A percentile compares a stretch with the other conserved stretches of the same genome.
phyloP scores from a whole-genome alignment of 2,329 filamentous ascomycete species.

The Penicillium sp. region DNA sequence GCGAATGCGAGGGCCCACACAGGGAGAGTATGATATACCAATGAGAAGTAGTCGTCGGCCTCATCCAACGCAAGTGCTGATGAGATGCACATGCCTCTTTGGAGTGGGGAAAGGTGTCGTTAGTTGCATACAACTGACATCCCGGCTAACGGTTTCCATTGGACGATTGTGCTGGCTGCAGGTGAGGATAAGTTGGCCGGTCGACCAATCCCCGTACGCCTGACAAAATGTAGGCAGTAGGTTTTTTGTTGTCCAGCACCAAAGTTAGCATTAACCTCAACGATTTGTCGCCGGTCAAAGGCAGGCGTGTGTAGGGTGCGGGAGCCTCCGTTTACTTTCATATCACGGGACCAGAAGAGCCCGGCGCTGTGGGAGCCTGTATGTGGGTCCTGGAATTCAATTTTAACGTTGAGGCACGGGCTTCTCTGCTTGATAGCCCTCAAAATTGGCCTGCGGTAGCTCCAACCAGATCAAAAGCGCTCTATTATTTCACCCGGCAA shows the following conservation, averaged over 20 bases:
- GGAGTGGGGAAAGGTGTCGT: conserved; percentile 16
- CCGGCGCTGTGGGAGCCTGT: conserved; percentile 36
- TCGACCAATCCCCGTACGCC: conserved; percentile 27
- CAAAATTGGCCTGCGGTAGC: conserved; percentile 7
- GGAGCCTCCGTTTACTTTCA: conserved; percentile 33
- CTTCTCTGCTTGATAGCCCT: conserved; percentile 4
- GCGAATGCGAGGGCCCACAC: conserved; percentile 27
- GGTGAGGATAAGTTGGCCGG: conserved; percentile 21
- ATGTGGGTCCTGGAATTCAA: conserved; percentile 40
- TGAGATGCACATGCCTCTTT: conserved; percentile 16
- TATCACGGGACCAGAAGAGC: conserved; percentile 41
- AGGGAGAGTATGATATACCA: conserved; percentile 12
- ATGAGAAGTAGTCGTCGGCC: conserved; percentile 8
- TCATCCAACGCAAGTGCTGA: conserved; percentile 9
- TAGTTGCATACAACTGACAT: conserved; percentile 32
- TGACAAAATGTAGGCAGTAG: conserved; percentile 17
- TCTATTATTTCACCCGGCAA: conserved; percentile 9
- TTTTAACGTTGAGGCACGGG: conserved; percentile 35
- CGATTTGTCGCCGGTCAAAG: conserved; percentile 34
- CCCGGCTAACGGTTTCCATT: conserved; percentile 24
- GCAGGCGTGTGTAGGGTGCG: conserved; percentile 32
- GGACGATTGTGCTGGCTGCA: conserved; percentile 22
- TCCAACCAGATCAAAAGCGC: background rate
- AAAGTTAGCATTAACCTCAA: conserved; percentile 19
- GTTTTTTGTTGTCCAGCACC: conserved; percentile 27